Conservation (phyloP, 306 rosid species). For the Begonia masoniana region DNA sequence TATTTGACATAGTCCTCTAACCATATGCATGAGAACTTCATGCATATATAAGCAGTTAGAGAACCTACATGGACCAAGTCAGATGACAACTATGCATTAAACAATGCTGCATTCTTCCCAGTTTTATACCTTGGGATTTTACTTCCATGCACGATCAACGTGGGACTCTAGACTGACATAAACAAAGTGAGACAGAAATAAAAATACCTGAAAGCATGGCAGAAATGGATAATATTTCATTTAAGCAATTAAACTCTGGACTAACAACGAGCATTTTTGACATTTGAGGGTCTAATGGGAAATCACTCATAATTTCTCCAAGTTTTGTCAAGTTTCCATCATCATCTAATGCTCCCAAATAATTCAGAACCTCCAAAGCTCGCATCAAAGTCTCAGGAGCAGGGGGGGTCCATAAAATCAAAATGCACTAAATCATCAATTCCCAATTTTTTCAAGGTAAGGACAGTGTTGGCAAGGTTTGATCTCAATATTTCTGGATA, state of each 20-base stretch:
- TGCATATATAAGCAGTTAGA: constrained; percentile 28
- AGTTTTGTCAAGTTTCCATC: constrained; percentile 86
- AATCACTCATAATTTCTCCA: constrained; percentile 91
- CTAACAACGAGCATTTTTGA: constrained; percentile 96
- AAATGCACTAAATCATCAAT: constrained; percentile 94
- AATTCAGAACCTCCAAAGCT: constrained; percentile 87
- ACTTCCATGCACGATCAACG: constrained; percentile 4
- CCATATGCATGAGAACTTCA: constrained; percentile 32
- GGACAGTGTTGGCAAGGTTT: constrained; percentile 93
- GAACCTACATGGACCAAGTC: constrained; percentile 13
- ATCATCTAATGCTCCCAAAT: constrained; percentile 93
- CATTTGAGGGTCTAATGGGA: constrained; percentile 98
- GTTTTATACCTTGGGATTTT: constrained; percentile 6
- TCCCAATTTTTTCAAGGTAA: constrained; percentile 82
- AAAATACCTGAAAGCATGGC: constrained; percentile 93
- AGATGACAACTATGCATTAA: constrained; percentile 20
- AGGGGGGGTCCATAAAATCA: constrained; percentile 98
- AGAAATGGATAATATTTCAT: constrained; percentile 78
- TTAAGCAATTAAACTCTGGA: constrained; percentile 87
- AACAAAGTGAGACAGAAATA: background rate
- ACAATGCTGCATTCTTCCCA: constrained; percentile 22
- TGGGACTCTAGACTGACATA: constrained; percentile 26
- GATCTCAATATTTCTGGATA: constrained; percentile 90
- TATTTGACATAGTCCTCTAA: constrained; percentile 50
- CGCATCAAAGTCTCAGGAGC: constrained; percentile 99